These are phyloP conservation scores for Thalia dealbata DNA, from an alignment of 176 grass and related monocot genomes.

Conservation along the genomic window DNA sequence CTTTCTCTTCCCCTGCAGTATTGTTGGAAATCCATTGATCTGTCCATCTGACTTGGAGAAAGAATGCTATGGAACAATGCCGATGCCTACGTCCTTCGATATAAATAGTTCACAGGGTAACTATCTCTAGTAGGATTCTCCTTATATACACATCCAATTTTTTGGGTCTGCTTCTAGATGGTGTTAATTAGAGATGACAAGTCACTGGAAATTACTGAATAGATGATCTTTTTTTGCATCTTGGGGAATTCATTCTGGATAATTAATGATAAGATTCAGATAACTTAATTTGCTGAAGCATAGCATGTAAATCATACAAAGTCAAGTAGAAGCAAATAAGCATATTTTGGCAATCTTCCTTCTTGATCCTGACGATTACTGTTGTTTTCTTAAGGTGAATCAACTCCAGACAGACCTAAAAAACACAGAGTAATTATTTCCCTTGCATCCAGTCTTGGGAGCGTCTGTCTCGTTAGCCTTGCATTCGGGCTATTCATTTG, in stretches of 20 bases:
- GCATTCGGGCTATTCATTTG: slow-evolving; percentile 47
- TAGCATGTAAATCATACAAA: too few species aligned
- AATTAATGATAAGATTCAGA: too few species aligned
- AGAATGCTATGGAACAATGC: slow-evolving; percentile 67
- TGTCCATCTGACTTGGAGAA: slow-evolving; percentile 39
- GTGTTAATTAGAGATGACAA: not conserved
- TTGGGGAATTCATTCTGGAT: too few species aligned
- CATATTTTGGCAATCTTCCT: not conserved
- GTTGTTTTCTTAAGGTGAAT: slow-evolving; percentile 17
- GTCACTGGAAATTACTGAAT: too few species aligned
- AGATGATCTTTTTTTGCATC: too few species aligned
- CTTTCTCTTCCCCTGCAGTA: slow-evolving; percentile 41
- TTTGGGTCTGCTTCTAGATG: not conserved
- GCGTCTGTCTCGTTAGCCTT: slow-evolving; percentile 46
- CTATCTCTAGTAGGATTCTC: not conserved
- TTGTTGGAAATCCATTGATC: slow-evolving; percentile 92
- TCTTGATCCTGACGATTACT: slow-evolving; percentile 3
- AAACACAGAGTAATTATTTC: slow-evolving; percentile 52
- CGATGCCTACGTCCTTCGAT: slow-evolving; percentile 52
- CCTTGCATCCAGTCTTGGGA: slow-evolving; percentile 39
- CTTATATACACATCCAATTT: not conserved
- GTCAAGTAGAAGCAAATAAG: too few species aligned
- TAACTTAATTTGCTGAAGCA: not conserved
- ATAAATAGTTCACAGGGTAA: slow-evolving; percentile 48
- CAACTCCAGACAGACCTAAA: slow-evolving; percentile 27